Percentiles rank a stretch among this genome's conserved stretches.
Evolutionary conservation across 352 stramenopile species (phyloP).

Genomic region (Thraustochytrium sp.): DNA sequence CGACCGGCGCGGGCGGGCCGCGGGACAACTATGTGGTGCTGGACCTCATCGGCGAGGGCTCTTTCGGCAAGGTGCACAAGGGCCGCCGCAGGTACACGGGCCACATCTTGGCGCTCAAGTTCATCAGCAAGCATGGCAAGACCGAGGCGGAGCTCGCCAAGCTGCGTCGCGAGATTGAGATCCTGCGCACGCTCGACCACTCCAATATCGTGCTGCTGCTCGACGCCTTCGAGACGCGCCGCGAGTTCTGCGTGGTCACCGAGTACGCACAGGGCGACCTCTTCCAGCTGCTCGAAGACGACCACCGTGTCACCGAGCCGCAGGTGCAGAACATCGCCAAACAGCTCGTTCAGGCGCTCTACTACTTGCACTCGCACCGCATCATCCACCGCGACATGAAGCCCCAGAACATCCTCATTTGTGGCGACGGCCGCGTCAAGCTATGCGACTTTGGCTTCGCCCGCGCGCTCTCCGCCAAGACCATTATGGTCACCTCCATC

Average conservation of each 20-base stretch:
- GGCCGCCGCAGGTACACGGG: conserved; percentile 56
- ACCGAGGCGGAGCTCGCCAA: conserved; percentile 77
- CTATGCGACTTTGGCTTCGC: conserved; percentile 91
- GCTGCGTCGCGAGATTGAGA: conserved; percentile 85
- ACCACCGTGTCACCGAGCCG: conserved; percentile 73
- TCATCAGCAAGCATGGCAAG: conserved; percentile 86
- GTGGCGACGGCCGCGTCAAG: conserved; percentile 81
- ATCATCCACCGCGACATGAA: conserved; percentile 92
- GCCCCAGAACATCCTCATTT: conserved; percentile 65
- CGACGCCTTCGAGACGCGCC: conserved; percentile 86
- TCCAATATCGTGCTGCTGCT: conserved; percentile 90
- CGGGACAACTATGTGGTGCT: conserved; percentile 88
- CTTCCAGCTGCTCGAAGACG: conserved; percentile 85
- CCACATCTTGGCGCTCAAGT: conserved; percentile 56
- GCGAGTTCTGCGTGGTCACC: conserved; percentile 87
- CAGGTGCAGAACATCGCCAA: conserved; percentile 78
- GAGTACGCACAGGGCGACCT: conserved; percentile 86
- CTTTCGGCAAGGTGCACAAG: conserved; percentile 56
- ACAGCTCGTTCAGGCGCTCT: conserved; percentile 80
- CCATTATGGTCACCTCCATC: conserved; percentile 80
- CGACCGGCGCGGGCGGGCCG: neutral
- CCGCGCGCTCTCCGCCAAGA: conserved; percentile 74
- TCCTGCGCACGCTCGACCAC: conserved; percentile 78
- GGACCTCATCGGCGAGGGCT: conserved; percentile 78
- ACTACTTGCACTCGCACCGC: conserved; percentile 83